Conservation (phyloP, 768 basidiomycete genomes). For the Leccinum uliginosum region DNA sequence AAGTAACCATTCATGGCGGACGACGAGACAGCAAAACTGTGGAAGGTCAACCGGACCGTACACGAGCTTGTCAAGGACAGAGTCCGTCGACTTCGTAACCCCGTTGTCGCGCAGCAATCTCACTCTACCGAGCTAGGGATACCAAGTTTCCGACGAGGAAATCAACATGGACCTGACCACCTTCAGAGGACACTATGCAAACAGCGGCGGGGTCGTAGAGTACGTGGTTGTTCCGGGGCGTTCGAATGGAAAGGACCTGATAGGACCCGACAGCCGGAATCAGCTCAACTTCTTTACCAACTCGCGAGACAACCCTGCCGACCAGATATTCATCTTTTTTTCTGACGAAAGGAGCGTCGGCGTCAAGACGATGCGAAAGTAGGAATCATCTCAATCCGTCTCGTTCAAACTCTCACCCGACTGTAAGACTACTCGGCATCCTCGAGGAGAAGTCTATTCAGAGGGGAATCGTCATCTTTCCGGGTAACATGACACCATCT, state of each 20-base stretch:
- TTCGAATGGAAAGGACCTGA: conserved; percentile 9
- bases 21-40: conserved; percentile 84
- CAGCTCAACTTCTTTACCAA: conserved; percentile 90
- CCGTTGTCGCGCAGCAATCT: conserved; percentile 12
- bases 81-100: conserved; percentile 41
- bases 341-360: conserved; percentile 95
- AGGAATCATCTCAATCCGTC: conserved; percentile 23
- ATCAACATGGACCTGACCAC: conserved; percentile 79
- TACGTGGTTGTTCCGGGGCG: conserved; percentile 39
- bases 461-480: conserved; percentile 92
- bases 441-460: conserved; percentile 89
- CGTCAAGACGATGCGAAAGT: conserved; percentile 98
- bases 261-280: conserved; percentile 57
- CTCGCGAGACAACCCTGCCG: conserved; percentile 54
- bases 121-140: conserved; percentile 57
- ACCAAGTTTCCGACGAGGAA: conserved; percentile 91
- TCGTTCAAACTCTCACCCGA: conserved; percentile 8
- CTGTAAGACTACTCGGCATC: conserved; percentile 72
- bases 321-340: conserved; percentile 93
- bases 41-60: conserved; percentile 94
- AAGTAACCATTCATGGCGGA: conserved; percentile 63
- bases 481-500: conserved; percentile 94
- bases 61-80: conserved; percentile 96
- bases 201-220: conserved; percentile 77
- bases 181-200: conserved; percentile 73